A percentile compares a stretch with the other conserved stretches of the same genome.
These are phyloP conservation scores for Delphinella strobiligena DNA, from an alignment of 2,329 filamentous ascomycete genomes.

Conservation along the genomic window DNA sequence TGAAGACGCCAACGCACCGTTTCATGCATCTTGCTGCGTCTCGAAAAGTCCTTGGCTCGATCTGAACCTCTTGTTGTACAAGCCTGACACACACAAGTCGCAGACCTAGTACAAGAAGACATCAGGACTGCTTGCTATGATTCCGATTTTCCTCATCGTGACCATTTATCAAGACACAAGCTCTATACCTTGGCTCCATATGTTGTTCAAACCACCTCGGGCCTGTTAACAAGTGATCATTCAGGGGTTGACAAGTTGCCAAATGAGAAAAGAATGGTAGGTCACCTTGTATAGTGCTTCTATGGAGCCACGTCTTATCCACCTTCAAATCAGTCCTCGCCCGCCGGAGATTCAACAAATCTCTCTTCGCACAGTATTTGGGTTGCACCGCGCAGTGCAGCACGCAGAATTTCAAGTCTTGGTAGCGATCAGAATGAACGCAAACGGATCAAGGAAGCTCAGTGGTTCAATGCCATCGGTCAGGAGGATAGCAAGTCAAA, in stretches of 20 bases:
- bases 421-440: not conserved
- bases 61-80: not conserved
- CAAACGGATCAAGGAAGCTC: not conserved
- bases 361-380: no score
- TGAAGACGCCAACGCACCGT: not conserved
- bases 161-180: no score
- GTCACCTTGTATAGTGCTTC: not conserved
- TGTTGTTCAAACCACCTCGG: not conserved
- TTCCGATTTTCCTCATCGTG: not conserved
- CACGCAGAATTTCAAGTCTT: not conserved
- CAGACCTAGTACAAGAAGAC: not conserved
- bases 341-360: no score
- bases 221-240: no score
- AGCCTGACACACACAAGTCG: not conserved
- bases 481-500: no score
- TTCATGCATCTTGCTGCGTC: not conserved
- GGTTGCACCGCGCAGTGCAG: not conserved
- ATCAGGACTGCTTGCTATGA: not conserved
- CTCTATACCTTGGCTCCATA: not conserved
- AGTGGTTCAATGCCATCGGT: not conserved
- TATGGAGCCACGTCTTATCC: not conserved
- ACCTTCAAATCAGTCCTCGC: no score
- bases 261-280: no score
- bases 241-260: no score
- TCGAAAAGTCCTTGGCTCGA: not conserved